Base-by-base conservation (phyloP, 306 rosid genomes). In the Argentina anserina region DNA sequence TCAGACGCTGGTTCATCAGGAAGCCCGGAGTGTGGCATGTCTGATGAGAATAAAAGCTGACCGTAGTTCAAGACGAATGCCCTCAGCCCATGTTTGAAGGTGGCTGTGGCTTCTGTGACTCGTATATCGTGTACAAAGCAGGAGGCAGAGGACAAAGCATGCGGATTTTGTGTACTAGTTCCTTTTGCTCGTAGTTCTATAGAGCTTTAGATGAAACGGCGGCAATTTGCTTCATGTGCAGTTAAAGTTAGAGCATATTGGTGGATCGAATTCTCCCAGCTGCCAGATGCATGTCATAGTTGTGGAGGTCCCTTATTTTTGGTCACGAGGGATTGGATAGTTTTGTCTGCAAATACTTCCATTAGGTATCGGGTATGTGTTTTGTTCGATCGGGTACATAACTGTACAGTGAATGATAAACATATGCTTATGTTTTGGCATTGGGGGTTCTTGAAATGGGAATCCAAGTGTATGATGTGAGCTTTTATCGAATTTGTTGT, bases 101-200 rank as follows among this genome's bases (percentile, higher is more conserved):
- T 46, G 78, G 80, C 79, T 56, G 80, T 61, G 80, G 56, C 39
- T 78, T 67, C 79, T 76, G 74, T 77, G 79, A 23, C 67, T 75
- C 84, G 68, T 77, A 72, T 67, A 71, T 42, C 71, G 70, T 75
- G 86, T 81, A 84, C 59, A 81, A 77, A 66, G 61, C 82, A 87
- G 89, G 87, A 76, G 69, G 78, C 71, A 63, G 43, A 70, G 73
- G 41, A 78, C 72, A 73, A 69, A 58, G 78, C 78, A 31, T 79
- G 89, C 66, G 80, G 81, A 80, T 72, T 83, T 82, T 85, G 87
- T 87, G 74, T 72, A 56, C 68, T 77, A 84, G 82, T 67, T 65
- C 46, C 74, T 73, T 67, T 75, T 82, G 33, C 45, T 63, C 62
- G 75, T 81, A 80, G 73, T 80, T 81, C 80, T 68, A 74, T 72